Conservation (phyloP, 2,329 filamentous ascomycete genomes). For the Nothopassalora personata region DNA sequence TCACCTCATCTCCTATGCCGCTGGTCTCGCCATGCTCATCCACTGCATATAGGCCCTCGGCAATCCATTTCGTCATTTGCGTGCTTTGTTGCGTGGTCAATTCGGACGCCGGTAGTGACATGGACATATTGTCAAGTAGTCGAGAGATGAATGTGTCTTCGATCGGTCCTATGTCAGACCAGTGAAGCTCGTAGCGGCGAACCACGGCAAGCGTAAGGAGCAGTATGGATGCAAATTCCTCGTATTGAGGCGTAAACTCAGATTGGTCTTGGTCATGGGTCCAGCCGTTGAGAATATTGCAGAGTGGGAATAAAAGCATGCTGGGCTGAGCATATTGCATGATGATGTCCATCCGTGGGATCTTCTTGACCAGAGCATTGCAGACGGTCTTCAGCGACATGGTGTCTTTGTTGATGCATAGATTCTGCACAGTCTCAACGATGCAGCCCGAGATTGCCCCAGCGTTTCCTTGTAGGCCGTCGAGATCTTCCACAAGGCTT, state of each 20-base stretch:
- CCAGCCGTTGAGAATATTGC: slow-evolving; percentile 72
- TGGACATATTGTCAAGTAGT: slow-evolving; percentile 56
- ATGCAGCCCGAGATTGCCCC: slow-evolving; percentile 73
- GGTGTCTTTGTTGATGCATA: slow-evolving; percentile 69
- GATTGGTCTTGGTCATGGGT: slow-evolving; percentile 74
- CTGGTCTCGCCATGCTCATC: slow-evolving; percentile 52
- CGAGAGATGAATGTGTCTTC: slow-evolving; percentile 64
- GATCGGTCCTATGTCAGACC: slow-evolving; percentile 58
- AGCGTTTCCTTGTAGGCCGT: slow-evolving; percentile 86
- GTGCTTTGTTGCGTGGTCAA: slow-evolving; percentile 60
- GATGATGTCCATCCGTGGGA: slow-evolving; percentile 67
- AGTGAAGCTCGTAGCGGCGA: slow-evolving; percentile 65
- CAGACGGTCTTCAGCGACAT: slow-evolving; percentile 74
- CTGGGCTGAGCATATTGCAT: slow-evolving; percentile 67
- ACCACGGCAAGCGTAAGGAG: slow-evolving; percentile 68
- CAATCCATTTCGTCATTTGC: slow-evolving; percentile 67
- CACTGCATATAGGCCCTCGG: slow-evolving; percentile 67
- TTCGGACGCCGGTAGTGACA: slow-evolving; percentile 54
- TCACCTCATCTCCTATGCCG: slow-evolving; percentile 71
- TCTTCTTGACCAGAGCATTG: slow-evolving; percentile 65
- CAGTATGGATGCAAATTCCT: slow-evolving; percentile 75
- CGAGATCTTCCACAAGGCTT: slow-evolving; percentile 72
- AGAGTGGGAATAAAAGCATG: slow-evolving; percentile 67
- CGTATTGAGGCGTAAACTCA: slow-evolving; percentile 79
- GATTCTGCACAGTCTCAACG: slow-evolving; percentile 47